Conservation (phyloP, 106 monocot genomes). For the Acanthochlamys bracteata region DNA sequence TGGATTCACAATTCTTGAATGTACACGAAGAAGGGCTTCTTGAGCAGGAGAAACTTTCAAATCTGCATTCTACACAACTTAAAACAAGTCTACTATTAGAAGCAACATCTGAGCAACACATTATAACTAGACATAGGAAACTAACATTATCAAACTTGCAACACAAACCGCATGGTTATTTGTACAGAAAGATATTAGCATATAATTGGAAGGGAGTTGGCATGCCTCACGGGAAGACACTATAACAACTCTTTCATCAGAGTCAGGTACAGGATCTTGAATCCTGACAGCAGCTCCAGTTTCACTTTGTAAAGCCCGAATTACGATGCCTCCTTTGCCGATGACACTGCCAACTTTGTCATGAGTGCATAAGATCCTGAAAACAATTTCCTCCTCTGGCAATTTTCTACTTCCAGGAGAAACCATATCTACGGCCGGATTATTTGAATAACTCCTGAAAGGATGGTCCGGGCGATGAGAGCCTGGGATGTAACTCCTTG, state of each 20-base stretch:
- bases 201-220: not conserved
- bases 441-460: slow-evolving; percentile 26
- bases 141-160: too few relatives aligned
- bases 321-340: slow-evolving; percentile 51
- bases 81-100: not conserved
- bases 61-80: slow-evolving; percentile 48
- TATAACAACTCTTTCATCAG: slow-evolving; percentile 63
- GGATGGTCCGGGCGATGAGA: slow-evolving; percentile 35
- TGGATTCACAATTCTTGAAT: slow-evolving; percentile 47
- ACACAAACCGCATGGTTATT: too few relatives aligned
- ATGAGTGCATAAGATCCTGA: slow-evolving; percentile 57
- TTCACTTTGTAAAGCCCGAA: slow-evolving; percentile 64
- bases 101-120: too few relatives aligned
- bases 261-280: slow-evolving; percentile 49
- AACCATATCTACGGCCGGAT: slow-evolving; percentile 16
- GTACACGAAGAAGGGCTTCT: slow-evolving; percentile 67
- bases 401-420: slow-evolving; percentile 24
- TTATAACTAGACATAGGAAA: too few relatives aligned
- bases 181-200: too few relatives aligned
- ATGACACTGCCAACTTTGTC: slow-evolving; percentile 75
- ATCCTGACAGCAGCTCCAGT: slow-evolving; percentile 66
- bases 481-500: slow-evolving; percentile 29
- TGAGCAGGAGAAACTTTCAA: slow-evolving; percentile 63
- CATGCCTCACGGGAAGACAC: slow-evolving; percentile 66
- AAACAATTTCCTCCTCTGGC: slow-evolving; percentile 58